A percentile compares a stretch with the other conserved stretches of the same genome.
These are phyloP conservation scores for Colletotrichum somersetense DNA, from an alignment of 2,329 filamentous ascomycete species.

Conservation along the genomic window DNA sequence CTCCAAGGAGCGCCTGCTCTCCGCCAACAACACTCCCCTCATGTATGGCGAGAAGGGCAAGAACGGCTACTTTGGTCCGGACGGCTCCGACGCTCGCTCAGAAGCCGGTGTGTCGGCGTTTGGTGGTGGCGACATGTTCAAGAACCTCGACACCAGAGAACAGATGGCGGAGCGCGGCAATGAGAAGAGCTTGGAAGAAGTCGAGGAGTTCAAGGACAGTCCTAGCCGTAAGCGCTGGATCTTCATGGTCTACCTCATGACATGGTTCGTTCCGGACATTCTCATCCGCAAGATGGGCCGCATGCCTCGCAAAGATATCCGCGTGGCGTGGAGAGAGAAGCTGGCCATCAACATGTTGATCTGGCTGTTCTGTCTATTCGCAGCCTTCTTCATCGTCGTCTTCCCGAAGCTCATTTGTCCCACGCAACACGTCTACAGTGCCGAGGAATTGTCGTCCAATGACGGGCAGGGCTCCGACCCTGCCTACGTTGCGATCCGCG, in stretches of 20 bases:
- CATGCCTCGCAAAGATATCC: constrained; percentile 93
- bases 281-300: constrained; percentile 80
- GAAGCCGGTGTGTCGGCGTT: constrained; percentile 94
- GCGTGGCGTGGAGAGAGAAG: constrained; percentile 96
- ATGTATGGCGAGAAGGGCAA: constrained; percentile 81
- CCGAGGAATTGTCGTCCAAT: constrained; percentile 78
- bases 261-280: constrained; percentile 90
- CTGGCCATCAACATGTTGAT: constrained; percentile 98
- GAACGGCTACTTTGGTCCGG: constrained; percentile 82
- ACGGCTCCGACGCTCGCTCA: constrained; percentile 86
- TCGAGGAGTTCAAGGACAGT: constrained; percentile 85
- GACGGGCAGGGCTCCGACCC: constrained; percentile 76
- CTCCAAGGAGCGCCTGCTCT: constrained; percentile 71
- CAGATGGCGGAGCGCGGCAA: constrained; percentile 97
- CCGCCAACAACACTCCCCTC: constrained; percentile 66
- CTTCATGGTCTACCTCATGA: constrained; percentile 83
- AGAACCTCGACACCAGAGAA: constrained; percentile 92
- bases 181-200: constrained; percentile 88
- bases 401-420: constrained; percentile 93
- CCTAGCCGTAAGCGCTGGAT: constrained; percentile 92
- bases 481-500: constrained; percentile 86
- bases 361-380: constrained; percentile 84
- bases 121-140: constrained; percentile 96
- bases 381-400: constrained; percentile 89
- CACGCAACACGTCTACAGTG: constrained; percentile 87